Evolutionary conservation across 176 grass and related monocot genomes (phyloP).

Genomic region (Carex myosuroides): DNA sequence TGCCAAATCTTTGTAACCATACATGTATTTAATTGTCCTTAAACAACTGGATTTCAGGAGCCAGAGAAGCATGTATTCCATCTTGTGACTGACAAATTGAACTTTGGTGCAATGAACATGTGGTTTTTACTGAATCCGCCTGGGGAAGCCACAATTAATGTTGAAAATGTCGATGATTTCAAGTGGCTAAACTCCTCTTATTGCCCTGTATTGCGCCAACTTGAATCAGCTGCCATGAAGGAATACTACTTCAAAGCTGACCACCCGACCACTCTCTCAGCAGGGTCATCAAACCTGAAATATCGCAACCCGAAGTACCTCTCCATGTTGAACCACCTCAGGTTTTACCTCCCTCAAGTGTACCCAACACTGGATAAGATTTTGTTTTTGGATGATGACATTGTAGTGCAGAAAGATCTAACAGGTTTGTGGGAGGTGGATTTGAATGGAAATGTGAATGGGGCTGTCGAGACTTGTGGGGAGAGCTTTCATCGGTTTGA

Average conservation of each 20-base stretch:
- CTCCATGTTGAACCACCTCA: slow-evolving; percentile 94
- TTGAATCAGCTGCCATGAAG: slow-evolving; percentile 94
- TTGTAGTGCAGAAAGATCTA: slow-evolving; percentile 99
- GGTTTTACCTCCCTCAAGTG: slow-evolving; percentile 96
- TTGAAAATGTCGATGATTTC: slow-evolving; percentile 98
- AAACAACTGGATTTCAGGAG: slow-evolving; percentile 43
- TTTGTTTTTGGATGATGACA: slow-evolving; percentile 96
- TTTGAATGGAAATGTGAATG: slow-evolving; percentile 93
- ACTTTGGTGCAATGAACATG: slow-evolving; percentile 99
- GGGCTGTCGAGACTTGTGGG: slow-evolving; percentile 89
- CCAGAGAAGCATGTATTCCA: slow-evolving; percentile 98
- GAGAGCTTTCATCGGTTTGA: slow-evolving; percentile 98
- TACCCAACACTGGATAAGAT: slow-evolving; percentile 97
- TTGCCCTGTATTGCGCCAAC: slow-evolving; percentile 86
- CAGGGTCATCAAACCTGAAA: slow-evolving; percentile 82
- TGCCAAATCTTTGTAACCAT: neutral
- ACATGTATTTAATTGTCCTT: slow-evolving; percentile 3
- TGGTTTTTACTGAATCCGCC: slow-evolving; percentile 98
- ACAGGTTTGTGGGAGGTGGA: slow-evolving; percentile 94
- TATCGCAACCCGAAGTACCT: slow-evolving; percentile 98
- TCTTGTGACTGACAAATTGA: slow-evolving; percentile 97
- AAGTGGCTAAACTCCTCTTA: slow-evolving; percentile 98
- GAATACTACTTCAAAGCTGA: slow-evolving; percentile 99
- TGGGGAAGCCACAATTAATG: slow-evolving; percentile 86
- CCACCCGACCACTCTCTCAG: slow-evolving; percentile 72